Evolutionary conservation across 2,329 filamentous ascomycete species (phyloP), one percentile per base, ranked within the genome.

Genomic region (Microdochium bolleyi): DNA sequence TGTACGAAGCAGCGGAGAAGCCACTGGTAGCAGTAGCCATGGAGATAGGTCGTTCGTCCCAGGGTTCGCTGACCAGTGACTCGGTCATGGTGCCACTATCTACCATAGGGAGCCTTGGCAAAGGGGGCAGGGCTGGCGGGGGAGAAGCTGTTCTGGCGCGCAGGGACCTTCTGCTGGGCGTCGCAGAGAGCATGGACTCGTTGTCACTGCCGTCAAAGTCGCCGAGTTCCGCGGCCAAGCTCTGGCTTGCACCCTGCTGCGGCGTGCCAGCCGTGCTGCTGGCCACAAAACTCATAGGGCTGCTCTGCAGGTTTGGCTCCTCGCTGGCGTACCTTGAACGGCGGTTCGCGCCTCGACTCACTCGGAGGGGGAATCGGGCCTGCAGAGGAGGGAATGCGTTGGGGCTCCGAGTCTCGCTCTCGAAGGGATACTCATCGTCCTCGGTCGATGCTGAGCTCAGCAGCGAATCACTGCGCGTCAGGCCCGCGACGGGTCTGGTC

Each of bases 391-490:
- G 79, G 27, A 82, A 73, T 54, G 77, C 67, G 13, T 75, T 77
- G 1, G 82, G 88, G 14, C 85, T 94, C 63, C 76, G 82, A 24
- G 82, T 65, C 50, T 75, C 79, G 55, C 56, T 56, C n/a, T 67
- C 61, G 41, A 70, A 69, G 16, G 82, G 76, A 54, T 83, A 82
- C 52, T 83, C 80, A 53, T 86, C 84, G 51, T 95, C 90, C 56
- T 85, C 90, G 2, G 88, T 92, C 1, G 92, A 96, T 3, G 91
- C 91, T 10, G 91, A 95, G 70, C 91, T 96, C 62, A 89, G 78
- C 70, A 88, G 89, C 0, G 90, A 92, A 55, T 78, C 74, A 21
- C 85, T 63, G 4, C 64, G 63, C 14, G 54, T 51, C 19, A 56
- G 19, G 27, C 55, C 55, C 34, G 54, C 60, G 2, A 62, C 57